These are phyloP conservation scores for Blepharisma japonicum DNA, from an alignment of 73 alveolate genomes.

Conservation along the genomic window DNA sequence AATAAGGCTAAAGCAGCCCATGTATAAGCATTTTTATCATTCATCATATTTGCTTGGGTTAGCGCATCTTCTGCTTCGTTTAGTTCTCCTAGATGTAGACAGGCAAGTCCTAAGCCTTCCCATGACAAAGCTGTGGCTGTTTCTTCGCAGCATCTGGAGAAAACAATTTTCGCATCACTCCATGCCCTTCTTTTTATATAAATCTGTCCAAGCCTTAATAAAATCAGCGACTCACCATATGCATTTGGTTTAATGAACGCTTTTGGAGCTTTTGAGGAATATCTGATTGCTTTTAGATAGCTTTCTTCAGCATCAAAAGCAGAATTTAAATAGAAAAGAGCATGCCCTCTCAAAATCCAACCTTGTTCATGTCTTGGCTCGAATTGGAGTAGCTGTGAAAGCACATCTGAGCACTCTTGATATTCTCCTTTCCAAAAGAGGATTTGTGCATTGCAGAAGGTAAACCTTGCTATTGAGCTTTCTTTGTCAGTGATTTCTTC, in stretches of 20 bases:
- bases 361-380: conserved; percentile 55
- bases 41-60: conserved; percentile 80
- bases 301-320: conserved; percentile 64
- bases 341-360: conserved; percentile 58
- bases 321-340: conserved; percentile 53
- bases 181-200: conserved; percentile 78
- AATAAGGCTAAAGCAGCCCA: conserved; percentile 88
- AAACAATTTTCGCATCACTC: conserved; percentile 85
- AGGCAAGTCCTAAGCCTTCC: conserved; percentile 91
- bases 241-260: conserved; percentile 4
- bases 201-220: conserved; percentile 79
- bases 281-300: conserved; percentile 70
- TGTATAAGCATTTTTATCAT: conserved; percentile 76
- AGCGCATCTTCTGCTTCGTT: conserved; percentile 91
- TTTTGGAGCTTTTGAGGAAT: conserved; percentile 41
- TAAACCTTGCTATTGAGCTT: conserved; percentile 11
- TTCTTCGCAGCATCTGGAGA: conserved; percentile 78
- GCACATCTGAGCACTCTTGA: conserved; percentile 51
- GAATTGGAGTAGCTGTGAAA: conserved; percentile 45
- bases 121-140: conserved; percentile 82
- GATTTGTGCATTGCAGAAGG: conserved; percentile 47
- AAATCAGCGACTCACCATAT: conserved; percentile 46
- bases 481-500: conserved; percentile 30
- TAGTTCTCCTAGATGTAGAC: conserved; percentile 79
- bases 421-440: conserved; percentile 54